Base-by-base conservation (phyloP, 2,329 filamentous ascomycete genomes). In the Dothidotthia symphoricarpi region DNA sequence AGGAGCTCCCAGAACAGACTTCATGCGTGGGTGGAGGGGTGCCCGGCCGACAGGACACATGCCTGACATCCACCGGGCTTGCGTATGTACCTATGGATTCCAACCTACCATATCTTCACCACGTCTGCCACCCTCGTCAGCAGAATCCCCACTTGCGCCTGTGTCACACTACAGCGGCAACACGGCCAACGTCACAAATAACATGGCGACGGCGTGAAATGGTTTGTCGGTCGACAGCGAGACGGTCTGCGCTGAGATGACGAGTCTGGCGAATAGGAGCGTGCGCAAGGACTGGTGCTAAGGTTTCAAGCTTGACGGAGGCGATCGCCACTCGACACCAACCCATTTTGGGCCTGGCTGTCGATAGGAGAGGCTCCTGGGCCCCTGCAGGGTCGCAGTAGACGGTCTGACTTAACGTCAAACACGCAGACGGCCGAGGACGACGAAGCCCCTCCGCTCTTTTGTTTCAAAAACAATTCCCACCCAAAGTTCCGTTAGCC, bases 381-480 rank as follows among this genome's bases (percentile, higher is more conserved):
- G 35, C 39, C 42, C 45, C 43, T 52, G 48, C 46, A 55, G 45
- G 16, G 34, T 34, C 32, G 43, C 53, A 50, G 43, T 32, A 40
- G 34, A 14, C 33, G 35, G 33, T 40, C 38, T 45, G n/a, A n/a
- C n/a, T 32, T 45, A 19, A 41, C 47, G 26, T 45, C 51, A 50
- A 50, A 48, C 51, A 22, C 19, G 19, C 19, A 22, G 19, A 9
- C 19, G 19, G 19, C 19, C 19, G 19, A 22, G 19, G 19, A 22
- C 19, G 19, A 22, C 19, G 19, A 22, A 5, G 41, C 39, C 26
- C 30, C 45, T 50, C 48, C 47, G 38, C 48, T 49, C 43, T 44
- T 39, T 45, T 46, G 58, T 61, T 63, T 63, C 58, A 61, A 27
- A 55, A 55, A 62, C 59, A 56, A 49, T 45, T 42, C 41, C 40